Base-by-base conservation (phyloP, 768 basidiomycete species). In the Pleurotus tuber-regium region DNA sequence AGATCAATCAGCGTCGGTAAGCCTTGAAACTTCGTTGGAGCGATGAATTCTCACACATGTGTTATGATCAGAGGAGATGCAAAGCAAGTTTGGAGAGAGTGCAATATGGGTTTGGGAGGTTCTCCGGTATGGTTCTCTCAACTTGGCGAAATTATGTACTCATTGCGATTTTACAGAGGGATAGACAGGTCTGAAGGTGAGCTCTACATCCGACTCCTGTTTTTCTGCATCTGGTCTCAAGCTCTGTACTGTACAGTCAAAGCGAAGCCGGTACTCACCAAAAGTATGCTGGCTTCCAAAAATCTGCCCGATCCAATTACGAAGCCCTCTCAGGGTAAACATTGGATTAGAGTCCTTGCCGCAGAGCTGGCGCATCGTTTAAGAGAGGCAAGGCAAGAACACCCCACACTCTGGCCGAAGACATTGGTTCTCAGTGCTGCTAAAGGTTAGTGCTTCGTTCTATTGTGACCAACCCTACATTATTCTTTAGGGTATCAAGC, bases 251-350 rank as follows among this genome's bases (percentile, higher is more conserved):
- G 53, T 51, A 31, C 63, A 96, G 95, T 98, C 29, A 93, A 91
- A 61, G 90, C 92, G 62, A 92, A 92, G 66, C 76, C 85, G 12
- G 71, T 76, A 0, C 69, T 88, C 25, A 86, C 80, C 55, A 98
- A 97, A 72, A 92, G 90, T 60, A 98, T 98, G 96, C 71, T 93
- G 48, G 92, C 93, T 0, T 87, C 92, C n/a, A 99, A 99, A 66
- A 98, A 98, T 61, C 78, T 98, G 19, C 83, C 87, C 0, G 81
- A 83, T 28, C 80, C 89, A 0, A 83, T 98, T 19, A 87, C 77
- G 4, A 86, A 83, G 35, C 69, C 79, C 11, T 74, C 82, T 2
- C 86, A 94, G 53, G 95, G 92, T 0, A 76, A 81, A 39, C 91
- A 92, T 50, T 98, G 97, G 97, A 81, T 99, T 40, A 78, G 87